These are phyloP conservation scores for Funneliformis mosseae DNA, from an alignment of 192 early-diverging fungal genomes.

Conservation along the genomic window DNA sequence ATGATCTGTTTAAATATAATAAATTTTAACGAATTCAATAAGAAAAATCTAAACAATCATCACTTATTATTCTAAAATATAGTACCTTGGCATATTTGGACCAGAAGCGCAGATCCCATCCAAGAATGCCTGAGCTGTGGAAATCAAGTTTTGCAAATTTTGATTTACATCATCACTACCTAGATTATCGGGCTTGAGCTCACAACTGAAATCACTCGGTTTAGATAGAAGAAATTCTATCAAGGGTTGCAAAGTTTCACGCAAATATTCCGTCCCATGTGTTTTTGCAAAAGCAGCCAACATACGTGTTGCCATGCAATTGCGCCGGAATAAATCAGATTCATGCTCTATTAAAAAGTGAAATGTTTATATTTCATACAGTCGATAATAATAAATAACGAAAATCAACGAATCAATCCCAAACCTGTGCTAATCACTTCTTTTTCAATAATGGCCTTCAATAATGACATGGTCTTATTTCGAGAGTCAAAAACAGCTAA, in stretches of 20 bases:
- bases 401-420: not conserved
- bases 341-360: conserved; percentile 43
- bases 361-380: not conserved
- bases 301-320: conserved; percentile 88
- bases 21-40: not conserved
- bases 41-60: not conserved
- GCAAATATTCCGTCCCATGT: conserved; percentile 80
- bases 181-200: conserved; percentile 84
- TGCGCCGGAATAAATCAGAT: conserved; percentile 88
- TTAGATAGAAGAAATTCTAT: conserved; percentile 68
- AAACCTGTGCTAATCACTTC: conserved; percentile 85
- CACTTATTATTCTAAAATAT: not conserved
- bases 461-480: conserved; percentile 67
- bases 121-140: conserved; percentile 75
- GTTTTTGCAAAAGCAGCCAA: conserved; percentile 82
- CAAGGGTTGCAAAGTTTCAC: conserved; percentile 77
- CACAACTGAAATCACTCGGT: conserved; percentile 78
- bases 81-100: conserved; percentile 64
- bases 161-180: conserved; percentile 63
- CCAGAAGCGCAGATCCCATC: conserved; percentile 82
- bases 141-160: conserved; percentile 80
- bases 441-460: conserved; percentile 79
- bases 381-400: not conserved
- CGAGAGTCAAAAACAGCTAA: conserved; percentile 80
- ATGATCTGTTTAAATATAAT: conserved; percentile 37